These are phyloP conservation scores for Fusarium vanettenii DNA, from an alignment of 2,329 filamentous ascomycete species.

Conservation along the genomic window DNA sequence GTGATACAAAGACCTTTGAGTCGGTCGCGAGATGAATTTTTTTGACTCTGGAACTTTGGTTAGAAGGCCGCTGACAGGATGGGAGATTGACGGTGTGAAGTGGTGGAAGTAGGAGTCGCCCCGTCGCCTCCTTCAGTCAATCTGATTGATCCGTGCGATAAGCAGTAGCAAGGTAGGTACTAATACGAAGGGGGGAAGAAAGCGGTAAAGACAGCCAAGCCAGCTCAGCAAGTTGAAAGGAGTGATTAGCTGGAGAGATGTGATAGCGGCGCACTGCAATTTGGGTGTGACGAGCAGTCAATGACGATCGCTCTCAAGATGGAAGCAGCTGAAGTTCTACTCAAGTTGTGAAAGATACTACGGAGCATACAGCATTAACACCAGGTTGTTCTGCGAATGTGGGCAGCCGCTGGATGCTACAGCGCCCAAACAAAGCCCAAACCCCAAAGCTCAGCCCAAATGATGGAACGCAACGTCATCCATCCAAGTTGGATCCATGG, in stretches of 20 bases:
- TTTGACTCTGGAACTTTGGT: conserved; percentile 15
- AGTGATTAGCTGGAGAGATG: conserved; percentile 13
- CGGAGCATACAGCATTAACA: not conserved
- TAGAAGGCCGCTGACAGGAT: conserved; percentile 18
- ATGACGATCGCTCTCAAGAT: not conserved
- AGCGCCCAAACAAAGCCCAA: conserved; percentile 21
- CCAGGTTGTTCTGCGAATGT: not conserved
- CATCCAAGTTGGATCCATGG: conserved; percentile 1
- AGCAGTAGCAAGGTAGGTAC: conserved; percentile 1
- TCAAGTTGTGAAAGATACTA: not conserved
- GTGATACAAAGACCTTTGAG: conserved; percentile 21
- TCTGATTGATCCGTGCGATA: conserved; percentile 29
- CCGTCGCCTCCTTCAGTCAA: conserved; percentile 20
- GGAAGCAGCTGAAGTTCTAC: not conserved
- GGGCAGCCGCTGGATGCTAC: conserved; percentile 7
- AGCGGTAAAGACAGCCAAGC: conserved; percentile 1
- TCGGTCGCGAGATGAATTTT: conserved; percentile 4
- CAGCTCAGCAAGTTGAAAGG: not conserved
- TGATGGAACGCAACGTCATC: conserved; percentile 32
- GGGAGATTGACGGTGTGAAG: conserved; percentile 40
- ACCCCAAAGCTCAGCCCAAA: conserved; percentile 28
- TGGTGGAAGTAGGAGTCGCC: conserved; percentile 19
- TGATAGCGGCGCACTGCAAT: not conserved
- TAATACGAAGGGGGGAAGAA: conserved; percentile 22
- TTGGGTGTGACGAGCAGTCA: not conserved